Conservation (phyloP, 305 asterid species). For the Fraxinus ornus region DNA sequence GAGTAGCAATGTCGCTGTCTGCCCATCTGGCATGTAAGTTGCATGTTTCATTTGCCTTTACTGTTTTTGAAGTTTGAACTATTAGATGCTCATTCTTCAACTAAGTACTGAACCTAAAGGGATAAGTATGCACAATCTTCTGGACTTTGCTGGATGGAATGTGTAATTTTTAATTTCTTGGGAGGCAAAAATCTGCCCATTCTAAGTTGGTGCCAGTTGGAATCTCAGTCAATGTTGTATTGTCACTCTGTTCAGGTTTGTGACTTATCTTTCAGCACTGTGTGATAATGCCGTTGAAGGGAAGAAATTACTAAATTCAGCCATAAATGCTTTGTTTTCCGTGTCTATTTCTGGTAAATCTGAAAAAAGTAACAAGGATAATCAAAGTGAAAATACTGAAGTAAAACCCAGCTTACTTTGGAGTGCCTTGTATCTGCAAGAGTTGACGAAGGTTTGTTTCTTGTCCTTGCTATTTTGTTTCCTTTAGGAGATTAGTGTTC, state of each 20-base stretch:
- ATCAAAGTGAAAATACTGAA: conserved; percentile 31
- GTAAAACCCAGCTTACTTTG: conserved; percentile 51
- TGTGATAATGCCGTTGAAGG: conserved; percentile 64
- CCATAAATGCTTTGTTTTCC: conserved; percentile 62
- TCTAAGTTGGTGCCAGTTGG: conserved; percentile 11
- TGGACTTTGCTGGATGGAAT: conserved; percentile 2
- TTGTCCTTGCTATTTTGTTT: conserved; percentile 2
- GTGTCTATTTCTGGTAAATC: conserved; percentile 37
- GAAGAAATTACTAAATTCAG: conserved; percentile 58
- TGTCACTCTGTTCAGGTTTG: conserved; percentile 54
- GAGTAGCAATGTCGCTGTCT: conserved; percentile 72
- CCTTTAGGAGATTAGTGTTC: not conserved
- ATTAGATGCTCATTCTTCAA: not conserved
- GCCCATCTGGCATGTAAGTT: conserved; percentile 83
- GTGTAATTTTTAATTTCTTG: not conserved
- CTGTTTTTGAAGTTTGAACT: conserved; percentile 8
- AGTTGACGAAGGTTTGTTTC: conserved; percentile 38
- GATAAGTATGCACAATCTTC: not conserved
- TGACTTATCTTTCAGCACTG: conserved; percentile 64
- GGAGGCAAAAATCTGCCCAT: not conserved
- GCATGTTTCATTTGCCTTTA: conserved; percentile 1
- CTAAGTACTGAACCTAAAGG: not conserved
- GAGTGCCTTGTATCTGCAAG: conserved; percentile 55
- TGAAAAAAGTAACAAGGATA: conserved; percentile 29
- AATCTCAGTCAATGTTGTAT: conserved; percentile 24